phyloP scores from a whole-genome alignment of 805 yeast genomes.

The Kodamaea hsintzibuensis region DNA sequence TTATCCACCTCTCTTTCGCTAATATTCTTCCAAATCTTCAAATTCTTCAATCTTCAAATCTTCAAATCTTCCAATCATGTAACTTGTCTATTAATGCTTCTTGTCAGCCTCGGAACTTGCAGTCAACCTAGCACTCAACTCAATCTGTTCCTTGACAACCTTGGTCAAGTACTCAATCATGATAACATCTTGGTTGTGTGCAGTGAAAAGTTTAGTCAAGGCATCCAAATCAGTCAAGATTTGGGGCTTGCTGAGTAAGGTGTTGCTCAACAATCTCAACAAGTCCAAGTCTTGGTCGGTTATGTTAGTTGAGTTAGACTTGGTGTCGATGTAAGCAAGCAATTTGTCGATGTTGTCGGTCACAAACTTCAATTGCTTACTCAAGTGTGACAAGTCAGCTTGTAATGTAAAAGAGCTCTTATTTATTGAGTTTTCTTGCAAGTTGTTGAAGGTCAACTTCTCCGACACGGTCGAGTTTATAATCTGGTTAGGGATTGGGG shows the following conservation, averaged over 20 bases:
- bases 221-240: conserved; percentile 51
- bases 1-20: no score
- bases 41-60: no score
- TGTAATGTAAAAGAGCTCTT: conserved; percentile 26
- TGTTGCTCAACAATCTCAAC: conserved; percentile 65
- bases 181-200: conserved; percentile 76
- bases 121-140: conserved; percentile 68
- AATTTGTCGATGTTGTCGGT: conserved; percentile 50
- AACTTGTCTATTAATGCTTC: conserved; percentile 9
- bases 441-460: conserved; percentile 52
- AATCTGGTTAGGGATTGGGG: conserved; percentile 71
- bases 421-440: conserved; percentile 37
- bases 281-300: conserved; percentile 54
- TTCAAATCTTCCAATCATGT: not conserved
- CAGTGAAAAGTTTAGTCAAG: conserved; percentile 61
- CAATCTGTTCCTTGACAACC: conserved; percentile 82
- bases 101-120: conserved; percentile 20
- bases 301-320: conserved; percentile 34
- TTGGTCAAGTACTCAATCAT: conserved; percentile 81
- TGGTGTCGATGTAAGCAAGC: conserved; percentile 47
- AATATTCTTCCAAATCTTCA: no score
- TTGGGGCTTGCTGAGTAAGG: conserved; percentile 52
- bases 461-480: conserved; percentile 54
- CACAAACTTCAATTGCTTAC: conserved; percentile 47
- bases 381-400: conserved; percentile 45